Conservation (phyloP, 331 rosid species). For the Pyrus hybrid region DNA sequence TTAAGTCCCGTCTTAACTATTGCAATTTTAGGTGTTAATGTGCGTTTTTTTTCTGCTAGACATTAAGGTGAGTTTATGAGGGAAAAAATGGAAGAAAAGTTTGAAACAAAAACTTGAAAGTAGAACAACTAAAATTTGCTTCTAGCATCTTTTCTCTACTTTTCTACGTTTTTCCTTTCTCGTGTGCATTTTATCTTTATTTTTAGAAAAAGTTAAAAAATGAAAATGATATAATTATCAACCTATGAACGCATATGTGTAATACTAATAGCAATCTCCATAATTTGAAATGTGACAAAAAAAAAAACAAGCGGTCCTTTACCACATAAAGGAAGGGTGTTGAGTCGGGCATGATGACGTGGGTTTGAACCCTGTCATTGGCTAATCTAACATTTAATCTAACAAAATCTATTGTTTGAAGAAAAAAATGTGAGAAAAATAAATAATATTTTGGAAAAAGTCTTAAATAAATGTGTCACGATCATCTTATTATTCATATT, state of each 20-base stretch:
- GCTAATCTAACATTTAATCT: too few relatives aligned
- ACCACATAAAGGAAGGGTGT: too few relatives aligned
- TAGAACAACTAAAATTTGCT: not conserved
- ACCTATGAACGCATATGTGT: not conserved
- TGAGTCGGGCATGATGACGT: too few relatives aligned
- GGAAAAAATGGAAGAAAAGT: not conserved
- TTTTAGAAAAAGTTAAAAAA: too few relatives aligned
- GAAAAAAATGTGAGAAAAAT: too few relatives aligned
- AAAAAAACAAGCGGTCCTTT: too few relatives aligned
- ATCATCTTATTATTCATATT: too few relatives aligned
- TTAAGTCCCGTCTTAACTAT: not conserved
- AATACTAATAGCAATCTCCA: not conserved
- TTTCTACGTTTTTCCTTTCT: not conserved
- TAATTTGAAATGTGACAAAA: too few relatives aligned
- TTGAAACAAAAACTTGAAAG: not conserved
- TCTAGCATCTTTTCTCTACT: not conserved
- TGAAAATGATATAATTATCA: not conserved
- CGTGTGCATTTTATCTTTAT: not conserved
- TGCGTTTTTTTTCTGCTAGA: not conserved
- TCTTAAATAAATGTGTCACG: too few relatives aligned
- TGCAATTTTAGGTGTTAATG: not conserved
- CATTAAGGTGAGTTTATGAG: not conserved
- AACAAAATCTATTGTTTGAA: too few relatives aligned
- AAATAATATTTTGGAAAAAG: too few relatives aligned
- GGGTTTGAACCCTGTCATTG: too few relatives aligned